These are phyloP conservation scores for Bipolaris bicolor DNA, from an alignment of 2,329 filamentous ascomycete genomes.

Conservation along the genomic window DNA sequence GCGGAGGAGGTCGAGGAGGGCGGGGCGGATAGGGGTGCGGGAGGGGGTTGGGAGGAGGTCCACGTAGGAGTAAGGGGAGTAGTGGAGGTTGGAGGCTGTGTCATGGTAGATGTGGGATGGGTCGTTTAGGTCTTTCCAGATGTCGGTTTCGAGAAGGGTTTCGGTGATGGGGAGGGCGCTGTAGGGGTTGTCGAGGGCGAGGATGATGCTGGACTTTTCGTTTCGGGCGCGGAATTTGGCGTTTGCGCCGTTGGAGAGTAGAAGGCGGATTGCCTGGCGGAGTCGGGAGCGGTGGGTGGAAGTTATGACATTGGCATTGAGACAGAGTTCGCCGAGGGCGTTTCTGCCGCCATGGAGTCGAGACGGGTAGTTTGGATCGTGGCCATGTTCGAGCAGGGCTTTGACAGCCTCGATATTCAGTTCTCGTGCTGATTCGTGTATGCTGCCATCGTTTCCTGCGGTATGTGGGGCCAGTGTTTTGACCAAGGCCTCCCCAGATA, in stretches of 20 bases:
- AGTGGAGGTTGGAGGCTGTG: conserved; percentile 59
- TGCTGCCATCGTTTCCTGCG: conserved; percentile 67
- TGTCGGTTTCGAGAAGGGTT: conserved; percentile 65
- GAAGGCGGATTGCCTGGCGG: conserved; percentile 59
- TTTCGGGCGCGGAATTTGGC: conserved; percentile 59
- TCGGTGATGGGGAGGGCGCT: conserved; percentile 63
- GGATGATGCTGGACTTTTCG: conserved; percentile 64
- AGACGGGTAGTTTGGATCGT: conserved; percentile 70
- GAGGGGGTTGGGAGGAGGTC: conserved; percentile 34
- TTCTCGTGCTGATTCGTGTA: conserved; percentile 68
- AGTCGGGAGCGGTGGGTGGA: conserved; percentile 36
- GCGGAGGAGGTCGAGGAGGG: conserved; percentile 38
- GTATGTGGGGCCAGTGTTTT: conserved; percentile 62
- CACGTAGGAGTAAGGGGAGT: conserved; percentile 70
- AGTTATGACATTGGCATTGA: conserved; percentile 58
- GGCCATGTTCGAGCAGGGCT: conserved; percentile 63
- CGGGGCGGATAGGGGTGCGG: conserved; percentile 24
- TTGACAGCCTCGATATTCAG: conserved; percentile 64
- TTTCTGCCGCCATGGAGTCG: conserved; percentile 67
- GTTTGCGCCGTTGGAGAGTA: conserved; percentile 65
- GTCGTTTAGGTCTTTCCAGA: conserved; percentile 70
- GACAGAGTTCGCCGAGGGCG: conserved; percentile 68
- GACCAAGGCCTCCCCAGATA: conserved; percentile 34
- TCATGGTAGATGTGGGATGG: conserved; percentile 55
- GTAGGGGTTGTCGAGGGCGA: conserved; percentile 63